These are phyloP conservation scores for Rutstroemia sydowiana DNA, from an alignment of 2,329 filamentous ascomycete genomes.

Conservation along the genomic window DNA sequence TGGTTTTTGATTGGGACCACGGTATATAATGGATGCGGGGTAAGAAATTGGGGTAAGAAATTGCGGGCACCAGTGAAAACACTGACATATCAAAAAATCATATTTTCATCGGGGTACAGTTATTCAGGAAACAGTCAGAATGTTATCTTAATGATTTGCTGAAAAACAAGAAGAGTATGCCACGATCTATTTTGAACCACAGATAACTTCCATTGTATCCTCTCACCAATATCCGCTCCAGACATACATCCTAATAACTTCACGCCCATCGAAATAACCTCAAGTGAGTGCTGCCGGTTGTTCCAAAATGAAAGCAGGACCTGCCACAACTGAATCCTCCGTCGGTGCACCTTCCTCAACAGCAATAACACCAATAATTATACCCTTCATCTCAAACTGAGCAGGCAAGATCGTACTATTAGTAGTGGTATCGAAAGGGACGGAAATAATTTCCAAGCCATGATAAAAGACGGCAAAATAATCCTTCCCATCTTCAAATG, in stretches of 20 bases:
- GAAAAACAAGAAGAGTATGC: background rate
- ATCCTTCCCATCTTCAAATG: slow-evolving; percentile 21
- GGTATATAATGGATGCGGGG: too few species aligned
- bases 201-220: background rate
- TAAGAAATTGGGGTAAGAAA: too few species aligned
- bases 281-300: slow-evolving; percentile 11
- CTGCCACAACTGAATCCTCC: slow-evolving; percentile 34
- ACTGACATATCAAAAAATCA: too few species aligned
- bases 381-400: slow-evolving; percentile 32
- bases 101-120: too few species aligned
- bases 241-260: background rate
- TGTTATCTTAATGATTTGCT: background rate
- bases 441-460: slow-evolving; percentile 31
- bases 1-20: too few species aligned
- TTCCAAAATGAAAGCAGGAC: slow-evolving; percentile 33
- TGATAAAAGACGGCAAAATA: slow-evolving; percentile 39
- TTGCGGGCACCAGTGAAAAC: too few species aligned
- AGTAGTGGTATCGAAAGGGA: slow-evolving; percentile 31
- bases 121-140: background rate
- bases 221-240: too few species aligned
- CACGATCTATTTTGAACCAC: background rate
- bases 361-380: slow-evolving; percentile 33
- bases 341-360: slow-evolving; percentile 32
- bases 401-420: slow-evolving; percentile 32
- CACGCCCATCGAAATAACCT: background rate